Evolutionary conservation across 352 stramenopile species (phyloP), one percentile per base, ranked within the genome.

Genomic region (Thalassiosira exigua): DNA sequence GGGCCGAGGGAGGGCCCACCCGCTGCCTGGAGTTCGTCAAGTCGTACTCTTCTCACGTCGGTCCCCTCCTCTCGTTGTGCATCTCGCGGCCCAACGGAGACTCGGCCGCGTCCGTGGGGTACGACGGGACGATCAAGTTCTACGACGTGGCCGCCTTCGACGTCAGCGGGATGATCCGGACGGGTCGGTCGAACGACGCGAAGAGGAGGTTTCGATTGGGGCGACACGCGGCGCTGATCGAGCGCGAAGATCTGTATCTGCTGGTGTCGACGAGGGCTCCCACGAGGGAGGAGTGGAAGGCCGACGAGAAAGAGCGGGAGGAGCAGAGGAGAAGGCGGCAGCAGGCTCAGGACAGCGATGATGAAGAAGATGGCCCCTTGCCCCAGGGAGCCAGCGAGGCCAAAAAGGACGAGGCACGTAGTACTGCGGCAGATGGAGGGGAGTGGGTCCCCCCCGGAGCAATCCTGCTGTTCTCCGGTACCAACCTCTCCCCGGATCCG

Each of bases 91-190:
- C 90, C 30, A 67, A 79, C 36, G 71, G 76, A 4, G 86, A 91
- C 56, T 84, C 77, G 5, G 88, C 79, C 12, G 78, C 69, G 14
- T 88, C 66, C 3, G 72, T 93, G n/a, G 86, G 84, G 1, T 89
- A 78, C 1, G 97, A 99, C 84, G 90, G 95, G 36, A 94, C 93
- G 17, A 93, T 99, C 58, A 99, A 99, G 91, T 96, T 99, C 62
- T 99, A 99, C 88, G 97, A 99, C 81, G 95, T 99, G 22, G 75
- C 95, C 11, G 94, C 92, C 11, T 99, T 99, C 87, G 98, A 99
- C 90, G 98, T 99, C 81, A 96, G 96, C 39, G 96, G 97, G 60
- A 99, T 99, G 95, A 87, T 99, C 14, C 88, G 84, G 24, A 84
- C 74, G 0, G 17, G 80, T 97, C 12, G 26, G 0, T 26, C 27